Conservation (phyloP, 139 green algal species). For the Zygnema cylindricum region DNA sequence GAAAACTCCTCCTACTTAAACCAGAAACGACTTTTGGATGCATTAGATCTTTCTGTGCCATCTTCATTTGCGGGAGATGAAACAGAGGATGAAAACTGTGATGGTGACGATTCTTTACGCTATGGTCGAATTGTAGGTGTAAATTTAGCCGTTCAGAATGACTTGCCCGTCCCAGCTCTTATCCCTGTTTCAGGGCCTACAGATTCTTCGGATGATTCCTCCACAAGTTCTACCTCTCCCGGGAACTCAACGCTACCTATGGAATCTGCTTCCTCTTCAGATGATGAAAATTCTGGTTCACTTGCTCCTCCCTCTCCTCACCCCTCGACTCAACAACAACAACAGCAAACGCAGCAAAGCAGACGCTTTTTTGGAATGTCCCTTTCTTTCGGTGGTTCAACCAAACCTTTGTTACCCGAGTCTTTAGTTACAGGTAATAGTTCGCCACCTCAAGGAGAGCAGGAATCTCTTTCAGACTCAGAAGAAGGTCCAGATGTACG, state of each 20-base stretch:
- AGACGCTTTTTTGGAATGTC: neutral
- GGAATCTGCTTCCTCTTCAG: neutral
- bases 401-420: neutral
- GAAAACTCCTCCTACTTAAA: neutral
- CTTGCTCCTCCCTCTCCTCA: neutral
- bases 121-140: constrained; percentile 3
- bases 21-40: neutral
- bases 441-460: neutral
- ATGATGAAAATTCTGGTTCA: neutral
- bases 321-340: neutral
- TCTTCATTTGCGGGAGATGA: neutral
- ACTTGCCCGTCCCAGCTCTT: constrained; percentile 1
- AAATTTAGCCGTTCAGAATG: constrained; percentile 5
- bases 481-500: neutral
- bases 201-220: neutral
- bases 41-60: neutral
- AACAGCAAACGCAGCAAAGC: neutral
- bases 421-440: neutral
- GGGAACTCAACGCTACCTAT: too few relatives aligned
- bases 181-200: neutral
- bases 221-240: neutral
- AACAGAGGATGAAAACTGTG: neutral
- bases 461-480: neutral
- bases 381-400: neutral
- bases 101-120: neutral